Evolutionary conservation across 2,329 filamentous ascomycete species (phyloP), one percentile per base, ranked within the genome.

Genomic region (Arthroderma sp.): DNA sequence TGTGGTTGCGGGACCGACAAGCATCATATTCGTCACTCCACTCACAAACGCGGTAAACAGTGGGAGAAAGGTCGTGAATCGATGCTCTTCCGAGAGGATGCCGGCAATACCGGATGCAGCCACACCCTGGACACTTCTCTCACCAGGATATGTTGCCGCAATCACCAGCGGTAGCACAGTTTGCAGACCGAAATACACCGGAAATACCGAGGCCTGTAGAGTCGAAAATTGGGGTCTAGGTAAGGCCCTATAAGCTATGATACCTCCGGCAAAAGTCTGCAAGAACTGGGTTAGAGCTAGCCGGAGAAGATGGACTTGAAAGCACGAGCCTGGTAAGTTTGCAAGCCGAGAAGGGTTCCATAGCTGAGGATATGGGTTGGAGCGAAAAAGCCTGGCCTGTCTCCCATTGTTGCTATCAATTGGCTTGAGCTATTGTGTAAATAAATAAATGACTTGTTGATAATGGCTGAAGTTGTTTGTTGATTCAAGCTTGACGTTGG

Each of bases 141-240:
- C 73, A n/a, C 76, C 79, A 4, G 87, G 87, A 59, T 86, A 89
- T 4, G 89, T 95, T 45, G 93, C 60, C 15, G 83, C 81, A 11
- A 95, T 69, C 22, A 85, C 58, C 10, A 82, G 63, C 0, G 91
- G 86, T 1, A 89, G 69, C 4, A 74, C 72, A 3, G 86, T 80
- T 67, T 96, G 89, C 46, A 96, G 69, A 38, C 77, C 71, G 63
- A 96, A 96, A 71, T 94, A 98, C 56, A 86, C 73, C 6, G 65
- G 65, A 68, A 95, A 94, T 43, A 88, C 77, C 51, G 77, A 77
- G 52, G 78, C 74, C 65, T 95, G 89, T 30, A 95, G 75, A 11
- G 78, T 72, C 28, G 82, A 78, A 69, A 98, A 96, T 59, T 86
- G 78, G 0, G 85, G 77, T 28, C 86, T 78, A 28, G 86, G 78